Evolutionary conservation across 345 rosid genomes (phyloP), one percentile per base, ranked within the genome.

Genomic region (Corchorus capsularis): DNA sequence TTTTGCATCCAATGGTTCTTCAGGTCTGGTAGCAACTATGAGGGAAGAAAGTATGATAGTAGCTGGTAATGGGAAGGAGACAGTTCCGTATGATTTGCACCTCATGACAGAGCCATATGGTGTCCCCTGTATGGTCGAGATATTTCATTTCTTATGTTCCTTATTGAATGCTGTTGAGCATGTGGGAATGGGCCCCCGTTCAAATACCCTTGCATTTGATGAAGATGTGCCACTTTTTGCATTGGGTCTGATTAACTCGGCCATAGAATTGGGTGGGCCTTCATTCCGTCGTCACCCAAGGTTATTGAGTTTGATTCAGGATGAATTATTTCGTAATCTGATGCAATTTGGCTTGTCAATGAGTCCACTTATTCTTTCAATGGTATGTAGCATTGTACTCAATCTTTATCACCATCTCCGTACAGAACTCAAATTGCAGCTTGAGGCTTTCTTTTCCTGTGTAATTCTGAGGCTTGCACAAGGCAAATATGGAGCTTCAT

Each of bases 401-500:
- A 96, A 92, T 86, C 86, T 96, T 80, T 96, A 96, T 84, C 93
- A 93, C 73, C 94, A 92, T 83, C 84, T 96, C 64, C 86, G 92
- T 34, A 82, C 91, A 72, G 98, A 96, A 80, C 88, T 96, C 71
- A 96, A 94, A 84, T 82, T 94, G 76, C 99, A 96, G 85, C 94
- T 96, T 45, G 98, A 96, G 87, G 99, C 99, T 73, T 96, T 96
- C 92, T 96, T 96, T 83, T 89, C 99, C 32, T 96, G 99, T 82
- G 95, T 96, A 80, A 85, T 94, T 80, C 81, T 96, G 86, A 93
- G 98, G 86, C 95, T 96, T 82, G 98, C 99, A 14, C 98, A 96
- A 89, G 93, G 98, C 81, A 93, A 86, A 84, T 88, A 87, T 81
- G 98, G 98, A 53, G 90, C 99, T 76, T 88, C 93, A 45, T 92